These are phyloP conservation scores for Polytolypa hystricis DNA, from an alignment of 2,329 filamentous ascomycete genomes.

Conservation along the genomic window DNA sequence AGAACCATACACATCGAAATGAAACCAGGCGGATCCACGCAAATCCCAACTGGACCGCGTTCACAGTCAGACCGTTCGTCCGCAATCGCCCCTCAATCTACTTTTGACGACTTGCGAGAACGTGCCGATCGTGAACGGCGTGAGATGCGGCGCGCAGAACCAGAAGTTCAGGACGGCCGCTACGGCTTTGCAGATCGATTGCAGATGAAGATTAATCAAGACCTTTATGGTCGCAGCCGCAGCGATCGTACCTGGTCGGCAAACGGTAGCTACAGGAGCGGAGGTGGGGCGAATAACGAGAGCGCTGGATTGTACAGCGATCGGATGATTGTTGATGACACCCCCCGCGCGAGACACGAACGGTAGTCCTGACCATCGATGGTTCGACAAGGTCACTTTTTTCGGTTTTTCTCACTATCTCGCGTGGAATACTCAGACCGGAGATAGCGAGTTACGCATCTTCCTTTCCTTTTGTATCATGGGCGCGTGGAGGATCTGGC, in stretches of 20 bases:
- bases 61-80: constrained; percentile 10
- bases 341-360: too few relatives aligned
- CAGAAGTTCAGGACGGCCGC: constrained; percentile 27
- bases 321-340: constrained; percentile 31
- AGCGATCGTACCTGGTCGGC: constrained; percentile 9
- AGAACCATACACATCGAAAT: constrained; percentile 47
- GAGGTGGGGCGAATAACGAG: constrained; percentile 7
- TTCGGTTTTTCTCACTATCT: too few relatives aligned
- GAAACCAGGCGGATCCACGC: constrained; percentile 22
- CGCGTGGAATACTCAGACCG: too few relatives aligned
- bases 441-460: too few relatives aligned
- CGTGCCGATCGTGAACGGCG: constrained; percentile 30
- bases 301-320: constrained; percentile 27
- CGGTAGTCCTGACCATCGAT: too few relatives aligned
- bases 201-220: background rate
- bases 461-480: too few relatives aligned
- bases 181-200: constrained; percentile 25
- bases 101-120: constrained; percentile 28
- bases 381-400: too few relatives aligned
- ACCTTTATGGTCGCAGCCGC: constrained; percentile 8
- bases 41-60: constrained; percentile 5
- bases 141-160: constrained; percentile 24
- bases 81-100: constrained; percentile 8
- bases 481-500: too few relatives aligned
- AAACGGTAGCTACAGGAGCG: constrained; percentile 8